Conservation (phyloP, 2,329 filamentous ascomycete species). For the Diaporthe sp. region DNA sequence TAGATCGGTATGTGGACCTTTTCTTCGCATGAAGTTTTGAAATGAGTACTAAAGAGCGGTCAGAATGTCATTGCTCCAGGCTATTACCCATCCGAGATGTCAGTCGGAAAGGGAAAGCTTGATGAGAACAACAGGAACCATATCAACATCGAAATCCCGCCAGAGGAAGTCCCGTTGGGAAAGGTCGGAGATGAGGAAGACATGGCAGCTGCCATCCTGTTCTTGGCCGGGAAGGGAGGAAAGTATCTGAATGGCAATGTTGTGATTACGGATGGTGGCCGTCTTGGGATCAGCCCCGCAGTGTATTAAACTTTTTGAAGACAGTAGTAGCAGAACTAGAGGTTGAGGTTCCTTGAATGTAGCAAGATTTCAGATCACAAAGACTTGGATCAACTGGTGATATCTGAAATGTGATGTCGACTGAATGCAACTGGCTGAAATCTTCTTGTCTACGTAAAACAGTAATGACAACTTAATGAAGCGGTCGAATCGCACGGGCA, state of each 20-base stretch:
- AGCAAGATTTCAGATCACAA: neutral
- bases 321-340: neutral
- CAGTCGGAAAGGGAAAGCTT: conserved; percentile 2
- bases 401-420: neutral
- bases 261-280: conserved; percentile 16
- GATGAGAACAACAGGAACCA: conserved; percentile 7
- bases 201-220: conserved; percentile 23
- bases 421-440: neutral
- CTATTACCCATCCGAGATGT: neutral
- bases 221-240: conserved; percentile 2
- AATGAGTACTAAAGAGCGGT: neutral
- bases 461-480: too few species aligned
- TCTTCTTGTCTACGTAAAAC: neutral
- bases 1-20: neutral
- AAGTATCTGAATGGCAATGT: conserved; percentile 26
- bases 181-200: conserved; percentile 19
- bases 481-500: neutral
- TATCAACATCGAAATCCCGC: conserved; percentile 6
- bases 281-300: conserved; percentile 5
- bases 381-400: neutral
- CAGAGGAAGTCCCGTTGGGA: conserved; percentile 5
- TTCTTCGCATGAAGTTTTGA: neutral
- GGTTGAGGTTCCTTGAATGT: neutral
- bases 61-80: conserved; percentile 3
- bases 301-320: neutral